These are phyloP conservation scores for Gossypium sturtianum DNA, from an alignment of 345 rosid species.

Conservation along the genomic window DNA sequence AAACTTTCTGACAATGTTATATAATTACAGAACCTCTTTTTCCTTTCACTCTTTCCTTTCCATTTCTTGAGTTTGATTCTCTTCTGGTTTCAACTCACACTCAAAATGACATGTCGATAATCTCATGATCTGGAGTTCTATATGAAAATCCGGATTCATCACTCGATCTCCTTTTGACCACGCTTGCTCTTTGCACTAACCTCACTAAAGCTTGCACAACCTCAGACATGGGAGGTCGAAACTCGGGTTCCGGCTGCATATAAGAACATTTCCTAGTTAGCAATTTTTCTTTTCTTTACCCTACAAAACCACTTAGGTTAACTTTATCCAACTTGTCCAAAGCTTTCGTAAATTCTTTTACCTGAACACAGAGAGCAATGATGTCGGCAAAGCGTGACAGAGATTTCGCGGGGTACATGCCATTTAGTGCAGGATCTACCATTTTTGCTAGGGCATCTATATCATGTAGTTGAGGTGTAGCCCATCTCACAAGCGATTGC, in stretches of 20 bases:
- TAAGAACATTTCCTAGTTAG: neutral
- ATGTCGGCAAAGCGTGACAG: slow-evolving; percentile 94
- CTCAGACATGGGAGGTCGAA: slow-evolving; percentile 99
- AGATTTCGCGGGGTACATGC: slow-evolving; percentile 95
- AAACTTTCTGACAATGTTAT: neutral
- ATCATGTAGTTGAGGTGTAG: slow-evolving; percentile 94
- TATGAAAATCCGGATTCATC: slow-evolving; percentile 83
- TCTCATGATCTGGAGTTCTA: slow-evolving; percentile 85
- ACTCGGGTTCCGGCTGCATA: slow-evolving; percentile 61
- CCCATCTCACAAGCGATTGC: slow-evolving; percentile 99
- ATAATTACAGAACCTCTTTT: slow-evolving; percentile 21
- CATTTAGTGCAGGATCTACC: slow-evolving; percentile 89
- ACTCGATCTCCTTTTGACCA: slow-evolving; percentile 70
- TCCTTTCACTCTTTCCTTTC: neutral
- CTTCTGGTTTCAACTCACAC: neutral
- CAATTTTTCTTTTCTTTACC: neutral
- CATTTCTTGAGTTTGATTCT: neutral
- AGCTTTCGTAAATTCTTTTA: neutral
- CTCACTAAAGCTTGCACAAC: slow-evolving; percentile 94
- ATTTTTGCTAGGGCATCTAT: slow-evolving; percentile 93
- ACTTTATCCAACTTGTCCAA: neutral
- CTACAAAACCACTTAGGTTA: neutral
- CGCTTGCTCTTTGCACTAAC: slow-evolving; percentile 88
- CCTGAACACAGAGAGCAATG: slow-evolving; percentile 97
- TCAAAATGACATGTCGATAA: slow-evolving; percentile 47